phyloP scores from a whole-genome alignment of 306 rosid species.

The Vigna nakashimae region DNA sequence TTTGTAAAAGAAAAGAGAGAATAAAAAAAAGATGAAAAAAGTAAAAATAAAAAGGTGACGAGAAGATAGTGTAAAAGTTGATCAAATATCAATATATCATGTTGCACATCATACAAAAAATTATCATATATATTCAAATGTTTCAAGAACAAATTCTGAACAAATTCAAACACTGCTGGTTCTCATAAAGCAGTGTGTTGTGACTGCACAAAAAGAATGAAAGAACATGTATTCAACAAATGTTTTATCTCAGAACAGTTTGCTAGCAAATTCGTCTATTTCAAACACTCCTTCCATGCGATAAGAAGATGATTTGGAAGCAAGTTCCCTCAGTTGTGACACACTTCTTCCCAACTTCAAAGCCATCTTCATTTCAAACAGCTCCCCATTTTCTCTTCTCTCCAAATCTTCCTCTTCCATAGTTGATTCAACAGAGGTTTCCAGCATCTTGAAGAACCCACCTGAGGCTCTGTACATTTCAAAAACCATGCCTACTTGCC shows the following conservation, averaged over 20 bases:
- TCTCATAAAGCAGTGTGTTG: not conserved
- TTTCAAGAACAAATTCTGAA: not conserved
- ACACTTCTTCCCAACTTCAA: conserved; percentile 72
- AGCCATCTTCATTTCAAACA: conserved; percentile 70
- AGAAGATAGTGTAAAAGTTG: no score
- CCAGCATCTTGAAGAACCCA: conserved; percentile 60
- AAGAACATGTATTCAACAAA: not conserved
- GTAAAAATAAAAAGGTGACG: no score
- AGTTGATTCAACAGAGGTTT: conserved; percentile 52
- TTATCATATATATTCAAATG: not conserved
- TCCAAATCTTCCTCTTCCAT: conserved; percentile 61
- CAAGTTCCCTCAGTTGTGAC: conserved; percentile 59
- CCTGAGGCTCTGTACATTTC: conserved; percentile 71
- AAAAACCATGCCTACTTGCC: conserved; percentile 77
- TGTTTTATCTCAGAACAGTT: conserved; percentile 26
- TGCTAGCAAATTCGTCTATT: conserved; percentile 67
- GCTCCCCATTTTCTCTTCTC: conserved; percentile 69
- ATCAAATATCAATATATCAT: no score
- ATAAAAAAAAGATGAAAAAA: no score
- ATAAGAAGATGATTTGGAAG: conserved; percentile 54
- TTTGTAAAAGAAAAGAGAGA: no score
- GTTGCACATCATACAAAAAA: no score
- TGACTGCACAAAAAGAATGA: conserved; percentile 35
- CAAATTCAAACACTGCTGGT: not conserved
- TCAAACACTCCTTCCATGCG: conserved; percentile 47